Evolutionary conservation across 2,329 filamentous ascomycete genomes (phyloP).

Genomic region (Chrysoporthe deuterocubensis): DNA sequence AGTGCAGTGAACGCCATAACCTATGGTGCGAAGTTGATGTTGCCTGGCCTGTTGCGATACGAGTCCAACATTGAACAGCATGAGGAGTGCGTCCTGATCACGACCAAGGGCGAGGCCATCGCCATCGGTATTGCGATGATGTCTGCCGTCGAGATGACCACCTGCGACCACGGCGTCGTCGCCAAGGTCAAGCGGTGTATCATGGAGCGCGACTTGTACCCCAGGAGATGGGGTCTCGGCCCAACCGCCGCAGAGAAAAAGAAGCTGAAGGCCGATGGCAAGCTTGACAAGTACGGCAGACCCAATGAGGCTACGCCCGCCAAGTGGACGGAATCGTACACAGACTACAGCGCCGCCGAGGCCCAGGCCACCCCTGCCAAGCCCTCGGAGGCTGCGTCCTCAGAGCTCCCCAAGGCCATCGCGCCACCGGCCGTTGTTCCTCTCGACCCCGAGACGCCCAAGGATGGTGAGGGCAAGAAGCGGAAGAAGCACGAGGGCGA

Average conservation of each 20-base stretch:
- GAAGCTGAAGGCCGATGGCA: conserved; percentile 98
- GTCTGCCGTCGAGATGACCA: conserved; percentile 96
- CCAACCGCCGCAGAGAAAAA: conserved; percentile 96
- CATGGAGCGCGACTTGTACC: conserved; percentile 99
- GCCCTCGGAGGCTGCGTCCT: conserved; percentile 48
- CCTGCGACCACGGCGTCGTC: conserved; percentile 96
- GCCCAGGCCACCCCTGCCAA: conserved; percentile 43
- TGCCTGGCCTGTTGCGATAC: conserved; percentile 92
- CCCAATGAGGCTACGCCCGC: conserved; percentile 90
- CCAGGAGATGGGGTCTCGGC: conserved; percentile 93
- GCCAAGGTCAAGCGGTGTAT: conserved; percentile 99
- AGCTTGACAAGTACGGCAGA: conserved; percentile 96
- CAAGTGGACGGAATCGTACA: conserved; percentile 92
- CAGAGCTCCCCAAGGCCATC: conserved; percentile 45
- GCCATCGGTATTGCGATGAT: conserved; percentile 96
- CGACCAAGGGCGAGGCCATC: conserved; percentile 98
- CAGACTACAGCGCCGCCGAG: conserved; percentile 74
- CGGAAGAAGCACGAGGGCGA: conserved; percentile 81
- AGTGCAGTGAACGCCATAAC: conserved; percentile 95
- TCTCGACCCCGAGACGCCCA: conserved; percentile 19
- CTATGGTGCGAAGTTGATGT: conserved; percentile 99
- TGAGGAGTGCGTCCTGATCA: conserved; percentile 97
- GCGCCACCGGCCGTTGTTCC: conserved; percentile 38
- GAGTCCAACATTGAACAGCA: conserved; percentile 89
- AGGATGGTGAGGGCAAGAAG: conserved; percentile 74